Conservation (phyloP, 2,329 filamentous ascomycete genomes). For the Monosporascus ibericus region DNA sequence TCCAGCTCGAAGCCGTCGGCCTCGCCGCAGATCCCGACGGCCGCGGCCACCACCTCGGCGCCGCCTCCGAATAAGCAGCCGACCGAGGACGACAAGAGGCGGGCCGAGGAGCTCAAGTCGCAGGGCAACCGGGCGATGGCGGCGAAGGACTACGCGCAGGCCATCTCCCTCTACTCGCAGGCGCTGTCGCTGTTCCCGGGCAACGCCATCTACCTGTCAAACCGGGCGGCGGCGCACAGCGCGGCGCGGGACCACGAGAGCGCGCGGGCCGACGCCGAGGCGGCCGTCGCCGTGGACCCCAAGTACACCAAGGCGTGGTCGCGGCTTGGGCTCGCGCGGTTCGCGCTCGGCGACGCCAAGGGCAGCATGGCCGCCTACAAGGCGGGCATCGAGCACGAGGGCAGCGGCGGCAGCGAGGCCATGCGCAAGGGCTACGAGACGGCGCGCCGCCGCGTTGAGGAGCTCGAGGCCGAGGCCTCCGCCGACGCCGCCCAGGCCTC, state of each 20-base stretch:
- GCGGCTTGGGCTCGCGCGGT: conserved; percentile 82
- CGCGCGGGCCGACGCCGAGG: conserved; percentile 81
- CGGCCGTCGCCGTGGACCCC: conserved; percentile 81
- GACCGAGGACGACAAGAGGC: conserved; percentile 59
- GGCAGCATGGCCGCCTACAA: conserved; percentile 93
- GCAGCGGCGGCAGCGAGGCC: conserved; percentile 87
- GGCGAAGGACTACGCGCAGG: conserved; percentile 77
- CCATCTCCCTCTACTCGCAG: conserved; percentile 83
- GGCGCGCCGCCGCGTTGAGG: conserved; percentile 78
- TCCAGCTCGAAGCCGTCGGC: conserved; percentile 35
- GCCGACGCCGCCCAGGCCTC: conserved; percentile 43
- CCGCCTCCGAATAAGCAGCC: conserved; percentile 29
- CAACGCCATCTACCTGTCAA: conserved; percentile 96
- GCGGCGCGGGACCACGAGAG: conserved; percentile 78
- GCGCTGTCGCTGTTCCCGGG: conserved; percentile 73
- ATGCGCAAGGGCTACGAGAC: conserved; percentile 98
- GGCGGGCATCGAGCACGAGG: conserved; percentile 88
- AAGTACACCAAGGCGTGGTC: conserved; percentile 98
- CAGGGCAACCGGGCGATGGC: conserved; percentile 94
- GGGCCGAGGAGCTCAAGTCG: conserved; percentile 83
- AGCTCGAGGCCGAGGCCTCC: conserved; percentile 56
- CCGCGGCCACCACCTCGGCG: conserved; percentile 34
- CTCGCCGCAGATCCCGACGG: conserved; percentile 33
- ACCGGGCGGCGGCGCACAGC: conserved; percentile 90
- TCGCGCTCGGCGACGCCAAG: conserved; percentile 83